phyloP scores from a whole-genome alignment of 257 asterid species.

The Striga asiatica region DNA sequence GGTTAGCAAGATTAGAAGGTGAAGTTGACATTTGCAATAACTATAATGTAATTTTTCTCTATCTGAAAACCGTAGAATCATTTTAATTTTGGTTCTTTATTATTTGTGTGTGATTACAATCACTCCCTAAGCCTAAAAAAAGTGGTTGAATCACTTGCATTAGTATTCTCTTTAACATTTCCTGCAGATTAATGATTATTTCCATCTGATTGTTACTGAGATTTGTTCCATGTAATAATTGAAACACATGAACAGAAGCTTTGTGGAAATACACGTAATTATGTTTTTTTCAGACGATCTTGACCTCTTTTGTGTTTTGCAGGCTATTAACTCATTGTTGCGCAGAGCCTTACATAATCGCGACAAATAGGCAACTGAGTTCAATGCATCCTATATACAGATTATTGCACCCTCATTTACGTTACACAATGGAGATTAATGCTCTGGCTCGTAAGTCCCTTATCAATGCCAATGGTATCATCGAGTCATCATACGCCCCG shows the following conservation, averaged over 20 bases:
- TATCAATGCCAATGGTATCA: constrained; percentile 49
- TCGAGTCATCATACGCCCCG: constrained; percentile 47
- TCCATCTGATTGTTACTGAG: too few species aligned
- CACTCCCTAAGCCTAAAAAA: too few species aligned
- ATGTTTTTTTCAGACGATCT: background rate
- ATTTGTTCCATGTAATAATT: background rate
- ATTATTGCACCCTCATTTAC: constrained; percentile 58
- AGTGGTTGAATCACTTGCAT: too few species aligned
- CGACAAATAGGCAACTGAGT: constrained; percentile 59
- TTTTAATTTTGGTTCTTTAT: too few species aligned
- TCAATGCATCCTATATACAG: constrained; percentile 66
- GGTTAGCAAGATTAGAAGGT: too few species aligned
- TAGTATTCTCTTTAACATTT: too few species aligned
- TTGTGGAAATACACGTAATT: too few species aligned
- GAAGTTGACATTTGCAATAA: too few species aligned
- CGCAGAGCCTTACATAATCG: constrained; percentile 75
- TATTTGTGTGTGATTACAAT: too few species aligned
- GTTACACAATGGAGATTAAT: constrained; percentile 86
- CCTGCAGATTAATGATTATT: too few species aligned
- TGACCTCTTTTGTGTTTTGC: background rate
- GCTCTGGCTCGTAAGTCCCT: constrained; percentile 53
- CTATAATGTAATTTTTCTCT: too few species aligned
- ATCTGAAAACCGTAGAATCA: too few species aligned
- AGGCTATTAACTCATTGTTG: constrained; percentile 72
- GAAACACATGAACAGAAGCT: background rate